Evolutionary conservation across 257 asterid genomes (phyloP), one percentile per base, ranked within the genome.

Genomic region (Lavandula angustifolia): DNA sequence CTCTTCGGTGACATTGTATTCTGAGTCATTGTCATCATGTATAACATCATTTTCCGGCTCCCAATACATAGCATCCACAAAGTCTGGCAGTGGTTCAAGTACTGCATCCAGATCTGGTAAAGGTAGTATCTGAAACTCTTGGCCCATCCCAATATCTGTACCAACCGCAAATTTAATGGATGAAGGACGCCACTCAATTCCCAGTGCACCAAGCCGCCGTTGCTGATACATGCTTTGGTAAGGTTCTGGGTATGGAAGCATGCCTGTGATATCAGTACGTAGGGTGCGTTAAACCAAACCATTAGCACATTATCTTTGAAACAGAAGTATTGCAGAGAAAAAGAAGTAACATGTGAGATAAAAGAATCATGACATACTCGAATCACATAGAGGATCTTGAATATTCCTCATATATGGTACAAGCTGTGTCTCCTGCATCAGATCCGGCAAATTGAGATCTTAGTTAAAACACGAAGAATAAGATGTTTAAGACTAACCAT

Each of bases 211-310:
- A 41, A 85, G 85, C 50, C 99, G 90, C 5, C 86, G 94, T 40
- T 85, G 82, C 81, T 84, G 99, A 76, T 94, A 94, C 67, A 64
- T 78, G 75, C 94, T 87, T 76, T 94, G 99, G 73, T 90, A 94
- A 52, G 99, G 99, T 78, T 94, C 99, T 16, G 95, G 92, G 79
- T 94, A 94, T 44, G 99, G 99, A 79, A 89, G 84, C 96, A 94
- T 80, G 80, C 92, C 99, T 94, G 82, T 55, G 51, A 68, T 66
- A 76, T 73, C 76, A 70, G 78, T 38, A 46, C 52, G 55, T 38
- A 43, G 60, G 48, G 51, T 7, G 51, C 61, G 47, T 62, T 50
- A 74, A 59, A 50, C 75, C 55, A 32, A 37, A 75, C 22, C 52
- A 66, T 66, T 27, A 74, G 62, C 66, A 64, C 66, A 75, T 63